Evolutionary conservation across 306 rosid genomes (phyloP).

Genomic region (Cajanus cajan): DNA sequence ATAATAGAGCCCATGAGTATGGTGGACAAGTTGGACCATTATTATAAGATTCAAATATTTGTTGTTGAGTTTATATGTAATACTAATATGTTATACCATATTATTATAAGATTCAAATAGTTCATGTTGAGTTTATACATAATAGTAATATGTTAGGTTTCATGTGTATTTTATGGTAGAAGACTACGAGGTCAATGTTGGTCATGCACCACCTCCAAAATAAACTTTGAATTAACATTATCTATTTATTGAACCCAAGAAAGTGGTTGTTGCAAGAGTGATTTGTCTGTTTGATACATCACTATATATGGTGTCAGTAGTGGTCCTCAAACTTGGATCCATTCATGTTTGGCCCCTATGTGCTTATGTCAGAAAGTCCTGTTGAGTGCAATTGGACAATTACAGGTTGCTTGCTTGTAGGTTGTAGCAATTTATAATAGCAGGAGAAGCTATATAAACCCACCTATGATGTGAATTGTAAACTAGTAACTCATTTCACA

Average conservation of each 20-base stretch:
- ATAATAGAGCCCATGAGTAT: conserved; percentile 24
- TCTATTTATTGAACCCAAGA: background rate
- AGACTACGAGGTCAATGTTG: background rate
- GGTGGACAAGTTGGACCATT: conserved; percentile 24
- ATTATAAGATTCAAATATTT: background rate
- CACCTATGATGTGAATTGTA: no score
- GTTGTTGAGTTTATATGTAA: no score
- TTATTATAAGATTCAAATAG: no score
- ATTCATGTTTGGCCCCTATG: background rate
- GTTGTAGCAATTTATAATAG: no score
- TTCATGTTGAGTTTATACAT: background rate
- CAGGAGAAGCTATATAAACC: no score
- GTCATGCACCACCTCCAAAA: background rate
- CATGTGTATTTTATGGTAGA: background rate
- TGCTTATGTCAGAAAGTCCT: no score
- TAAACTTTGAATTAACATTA: background rate
- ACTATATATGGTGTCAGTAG: background rate
- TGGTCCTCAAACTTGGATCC: background rate
- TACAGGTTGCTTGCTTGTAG: no score
- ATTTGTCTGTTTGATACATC: background rate
- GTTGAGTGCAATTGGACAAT: no score
- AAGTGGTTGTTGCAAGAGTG: background rate
- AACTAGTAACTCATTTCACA: no score
- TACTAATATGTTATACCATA: no score
- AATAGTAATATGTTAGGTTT: background rate